Evolutionary conservation across 345 rosid species (phyloP).

Genomic region (Toxicodendron radicans): DNA sequence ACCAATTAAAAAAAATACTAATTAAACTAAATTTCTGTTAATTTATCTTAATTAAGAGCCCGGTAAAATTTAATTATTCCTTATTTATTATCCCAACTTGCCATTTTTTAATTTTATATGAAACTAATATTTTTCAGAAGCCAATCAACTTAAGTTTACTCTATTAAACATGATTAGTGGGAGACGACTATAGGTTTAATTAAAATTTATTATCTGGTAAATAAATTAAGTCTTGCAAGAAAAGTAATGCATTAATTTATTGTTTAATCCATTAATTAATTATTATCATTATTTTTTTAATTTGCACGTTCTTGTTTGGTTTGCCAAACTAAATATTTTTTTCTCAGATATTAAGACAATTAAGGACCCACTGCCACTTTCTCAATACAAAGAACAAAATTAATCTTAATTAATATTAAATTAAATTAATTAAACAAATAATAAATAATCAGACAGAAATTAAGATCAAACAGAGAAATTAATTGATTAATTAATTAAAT

Average conservation of each 20-base stretch:
- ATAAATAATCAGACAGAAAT: conserved; percentile 13
- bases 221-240: conserved; percentile 36
- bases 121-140: background rate
- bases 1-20: too few species aligned
- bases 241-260: conserved; percentile 25
- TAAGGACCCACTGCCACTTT: background rate
- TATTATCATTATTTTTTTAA: too few species aligned
- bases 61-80: too few species aligned
- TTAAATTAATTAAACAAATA: conserved; percentile 1
- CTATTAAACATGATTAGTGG: conserved; percentile 12
- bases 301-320: conserved; percentile 31
- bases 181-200: conserved; percentile 6
- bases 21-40: too few species aligned
- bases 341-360: background rate
- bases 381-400: conserved; percentile 12
- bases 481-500: too few species aligned
- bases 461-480: background rate
- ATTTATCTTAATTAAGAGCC: too few species aligned
- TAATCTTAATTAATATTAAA: too few species aligned
- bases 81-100: too few species aligned
- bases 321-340: conserved; percentile 19
- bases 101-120: background rate
- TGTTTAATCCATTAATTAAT: too few species aligned
- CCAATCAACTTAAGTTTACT: background rate
- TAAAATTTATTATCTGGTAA: background rate